These are phyloP conservation scores for Discostella stelligera DNA, from an alignment of 352 stramenopile genomes.

Conservation along the genomic window DNA sequence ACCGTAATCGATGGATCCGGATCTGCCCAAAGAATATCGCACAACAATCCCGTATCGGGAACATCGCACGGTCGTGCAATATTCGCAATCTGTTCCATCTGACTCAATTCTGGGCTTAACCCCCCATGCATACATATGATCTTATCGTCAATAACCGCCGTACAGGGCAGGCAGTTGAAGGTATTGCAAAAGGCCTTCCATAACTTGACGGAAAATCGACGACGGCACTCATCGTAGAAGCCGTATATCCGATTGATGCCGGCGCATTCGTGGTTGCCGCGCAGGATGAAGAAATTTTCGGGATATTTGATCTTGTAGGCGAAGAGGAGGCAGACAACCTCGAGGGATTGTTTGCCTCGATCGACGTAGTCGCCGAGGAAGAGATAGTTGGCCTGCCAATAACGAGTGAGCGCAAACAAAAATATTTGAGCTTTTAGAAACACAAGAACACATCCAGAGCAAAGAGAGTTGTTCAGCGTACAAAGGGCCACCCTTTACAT, in stretches of 20 bases:
- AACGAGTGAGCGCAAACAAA: constrained; percentile 1
- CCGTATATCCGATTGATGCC: constrained; percentile 99
- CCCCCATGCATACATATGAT: constrained; percentile 99
- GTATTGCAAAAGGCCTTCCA: constrained; percentile 98
- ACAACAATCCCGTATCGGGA: constrained; percentile 86
- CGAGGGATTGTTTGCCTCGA: constrained; percentile 95
- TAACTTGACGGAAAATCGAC: constrained; percentile 89
- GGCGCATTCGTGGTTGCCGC: constrained; percentile 97
- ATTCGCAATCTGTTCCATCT: constrained; percentile 85
- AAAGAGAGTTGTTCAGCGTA: no score
- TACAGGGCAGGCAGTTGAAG: constrained; percentile 98
- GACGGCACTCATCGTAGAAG: constrained; percentile 97
- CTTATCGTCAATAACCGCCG: constrained; percentile 94
- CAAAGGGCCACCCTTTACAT: no score
- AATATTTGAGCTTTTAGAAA: no score
- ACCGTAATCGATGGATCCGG: constrained; percentile 83
- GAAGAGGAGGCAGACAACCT: constrained; percentile 97
- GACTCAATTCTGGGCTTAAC: constrained; percentile 85
- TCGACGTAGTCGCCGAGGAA: constrained; percentile 97
- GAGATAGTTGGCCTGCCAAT: constrained; percentile 80
- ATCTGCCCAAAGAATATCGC: constrained; percentile 89
- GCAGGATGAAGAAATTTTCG: constrained; percentile 95
- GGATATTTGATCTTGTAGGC: constrained; percentile 99
- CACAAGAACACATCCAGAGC: no score
- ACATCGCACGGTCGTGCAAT: constrained; percentile 86